phyloP scores from a whole-genome alignment of 495 filamentous ascomycete species.

The Penicillium flavigenum region DNA sequence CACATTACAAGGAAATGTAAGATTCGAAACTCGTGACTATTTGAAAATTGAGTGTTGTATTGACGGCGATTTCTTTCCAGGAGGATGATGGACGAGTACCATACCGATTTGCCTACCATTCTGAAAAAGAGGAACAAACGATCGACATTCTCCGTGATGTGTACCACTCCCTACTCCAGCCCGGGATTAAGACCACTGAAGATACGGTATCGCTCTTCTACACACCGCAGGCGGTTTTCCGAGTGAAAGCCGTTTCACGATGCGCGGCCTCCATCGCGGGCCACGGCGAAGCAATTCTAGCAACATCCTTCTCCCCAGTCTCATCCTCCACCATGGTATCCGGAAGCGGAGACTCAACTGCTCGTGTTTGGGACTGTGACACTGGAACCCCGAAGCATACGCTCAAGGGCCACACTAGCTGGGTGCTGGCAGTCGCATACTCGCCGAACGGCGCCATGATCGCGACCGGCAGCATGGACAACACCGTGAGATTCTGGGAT shows the following conservation, averaged over 20 bases:
- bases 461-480: conserved; percentile 94
- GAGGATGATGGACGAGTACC: conserved; percentile 77
- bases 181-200: conserved; percentile 67
- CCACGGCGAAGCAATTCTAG: conserved; percentile 89
- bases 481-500: conserved; percentile 87
- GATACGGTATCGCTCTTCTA: conserved; percentile 74
- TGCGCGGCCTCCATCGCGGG: conserved; percentile 86
- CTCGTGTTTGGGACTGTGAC: conserved; percentile 93
- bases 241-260: conserved; percentile 85
- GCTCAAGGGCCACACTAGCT: conserved; percentile 88
- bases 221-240: conserved; percentile 92
- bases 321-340: conserved; percentile 80
- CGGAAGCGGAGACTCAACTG: conserved; percentile 88
- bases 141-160: conserved; percentile 67
- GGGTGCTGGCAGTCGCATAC: conserved; percentile 87
- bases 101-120: conserved; percentile 78
- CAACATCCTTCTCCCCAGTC: conserved; percentile 82
- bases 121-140: conserved; percentile 53
- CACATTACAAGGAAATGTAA: conserved; percentile 76
- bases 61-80: conserved; percentile 38
- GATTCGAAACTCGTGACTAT: conserved; percentile 25
- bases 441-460: conserved; percentile 78
- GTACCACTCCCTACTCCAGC: conserved; percentile 67
- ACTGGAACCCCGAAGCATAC: conserved; percentile 88
- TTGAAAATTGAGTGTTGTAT: background rate